Percentiles rank a stretch among this genome's conserved stretches.
Evolutionary conservation across 768 basidiomycete genomes (phyloP).

Genomic region (Suillus americanus): DNA sequence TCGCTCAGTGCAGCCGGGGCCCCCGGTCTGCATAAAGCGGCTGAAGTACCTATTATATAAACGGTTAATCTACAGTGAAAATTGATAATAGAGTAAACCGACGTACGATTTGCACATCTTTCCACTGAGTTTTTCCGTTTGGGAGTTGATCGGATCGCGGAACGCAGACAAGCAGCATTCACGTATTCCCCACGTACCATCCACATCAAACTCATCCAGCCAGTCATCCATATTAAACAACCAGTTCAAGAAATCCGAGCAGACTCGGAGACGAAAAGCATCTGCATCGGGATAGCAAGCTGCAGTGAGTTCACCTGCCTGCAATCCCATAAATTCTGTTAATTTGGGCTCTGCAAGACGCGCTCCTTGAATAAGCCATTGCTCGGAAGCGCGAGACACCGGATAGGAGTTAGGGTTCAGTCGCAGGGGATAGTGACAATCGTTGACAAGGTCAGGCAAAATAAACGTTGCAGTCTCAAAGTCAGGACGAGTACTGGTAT

Average conservation of each 20-base stretch:
- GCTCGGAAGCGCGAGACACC: constrained; percentile 37
- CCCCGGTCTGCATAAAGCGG: constrained; percentile 37
- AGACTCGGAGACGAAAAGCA: constrained; percentile 51
- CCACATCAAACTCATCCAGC: constrained; percentile 34
- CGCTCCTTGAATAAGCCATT: constrained; percentile 30
- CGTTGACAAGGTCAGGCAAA: constrained; percentile 42
- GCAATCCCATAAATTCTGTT: constrained; percentile 44
- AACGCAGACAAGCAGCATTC: constrained; percentile 30
- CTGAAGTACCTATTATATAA: constrained; percentile 33
- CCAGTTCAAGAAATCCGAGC: constrained; percentile 56
- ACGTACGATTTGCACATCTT: constrained; percentile 36
- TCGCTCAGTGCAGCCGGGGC: constrained; percentile 39
- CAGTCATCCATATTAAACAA: constrained; percentile 33
- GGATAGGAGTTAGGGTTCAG: constrained; percentile 33
- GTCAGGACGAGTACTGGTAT: constrained; percentile 11
- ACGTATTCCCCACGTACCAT: constrained; percentile 30
- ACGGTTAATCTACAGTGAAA: constrained; percentile 9
- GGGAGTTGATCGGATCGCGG: constrained; percentile 26
- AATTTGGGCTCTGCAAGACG: constrained; percentile 18
- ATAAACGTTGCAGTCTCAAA: constrained; percentile 24
- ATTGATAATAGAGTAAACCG: not conserved
- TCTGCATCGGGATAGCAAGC: constrained; percentile 54
- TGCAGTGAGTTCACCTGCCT: constrained; percentile 60
- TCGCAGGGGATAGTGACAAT: constrained; percentile 37
- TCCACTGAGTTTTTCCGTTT: constrained; percentile 29